Conservation (phyloP, 306 rosid species). For the Myrica gale region DNA sequence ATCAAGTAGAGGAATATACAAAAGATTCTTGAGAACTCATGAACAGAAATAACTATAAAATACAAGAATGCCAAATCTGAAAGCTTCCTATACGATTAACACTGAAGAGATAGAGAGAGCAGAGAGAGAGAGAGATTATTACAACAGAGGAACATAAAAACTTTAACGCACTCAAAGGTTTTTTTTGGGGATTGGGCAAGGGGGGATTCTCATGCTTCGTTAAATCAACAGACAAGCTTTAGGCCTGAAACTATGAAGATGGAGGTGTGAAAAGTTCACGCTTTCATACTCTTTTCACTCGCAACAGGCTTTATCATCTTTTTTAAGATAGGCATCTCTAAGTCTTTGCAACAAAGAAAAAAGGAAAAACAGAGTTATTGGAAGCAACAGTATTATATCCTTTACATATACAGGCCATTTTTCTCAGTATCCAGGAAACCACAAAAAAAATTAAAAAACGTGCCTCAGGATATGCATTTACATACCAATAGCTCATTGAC, state of each 20-base stretch:
- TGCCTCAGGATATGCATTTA: neutral
- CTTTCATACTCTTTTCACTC: neutral
- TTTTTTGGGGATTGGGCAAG: too few species aligned
- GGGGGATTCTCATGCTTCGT: neutral
- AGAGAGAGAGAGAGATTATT: neutral
- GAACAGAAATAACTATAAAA: neutral
- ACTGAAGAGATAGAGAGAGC: neutral
- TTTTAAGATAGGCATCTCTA: neutral
- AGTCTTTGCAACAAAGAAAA: neutral
- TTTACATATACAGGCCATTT: neutral
- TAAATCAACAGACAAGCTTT: neutral
- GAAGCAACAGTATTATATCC: neutral
- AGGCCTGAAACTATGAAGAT: neutral
- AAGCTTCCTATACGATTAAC: neutral
- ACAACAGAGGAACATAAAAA: neutral
- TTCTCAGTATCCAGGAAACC: too few species aligned
- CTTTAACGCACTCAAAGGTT: neutral
- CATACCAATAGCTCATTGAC: neutral
- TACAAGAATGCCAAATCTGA: neutral
- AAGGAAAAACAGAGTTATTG: neutral
- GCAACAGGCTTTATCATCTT: neutral
- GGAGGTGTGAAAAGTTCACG: neutral
- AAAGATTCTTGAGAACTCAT: neutral
- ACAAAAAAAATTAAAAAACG: neutral
- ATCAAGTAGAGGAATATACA: neutral